These are phyloP conservation scores for Fraxinus xanthoxyloides DNA, from an alignment of 305 asterid genomes.

Conservation along the genomic window DNA sequence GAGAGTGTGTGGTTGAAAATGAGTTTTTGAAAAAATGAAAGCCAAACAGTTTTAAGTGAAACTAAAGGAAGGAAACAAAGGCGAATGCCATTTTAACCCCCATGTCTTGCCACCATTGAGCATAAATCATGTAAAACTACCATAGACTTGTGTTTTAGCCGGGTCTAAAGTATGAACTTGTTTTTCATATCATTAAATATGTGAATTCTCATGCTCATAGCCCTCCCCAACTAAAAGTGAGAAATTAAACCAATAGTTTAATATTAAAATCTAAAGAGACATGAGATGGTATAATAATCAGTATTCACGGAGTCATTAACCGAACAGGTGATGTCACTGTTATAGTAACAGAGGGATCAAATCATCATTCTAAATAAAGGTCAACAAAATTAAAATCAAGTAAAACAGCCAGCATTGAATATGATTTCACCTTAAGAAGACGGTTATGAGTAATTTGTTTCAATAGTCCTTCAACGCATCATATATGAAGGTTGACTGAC, in stretches of 20 bases:
- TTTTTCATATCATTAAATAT: constrained; percentile 4
- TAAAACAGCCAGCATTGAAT: neutral
- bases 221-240: constrained; percentile 6
- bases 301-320: neutral
- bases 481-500: neutral
- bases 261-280: neutral
- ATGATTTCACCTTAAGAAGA: neutral
- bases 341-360: neutral
- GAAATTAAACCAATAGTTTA: neutral
- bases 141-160: constrained; percentile 6
- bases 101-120: constrained; percentile 7
- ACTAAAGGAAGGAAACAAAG: neutral
- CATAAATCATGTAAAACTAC: neutral
- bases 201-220: neutral
- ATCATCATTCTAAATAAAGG: neutral
- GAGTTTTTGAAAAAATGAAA: too few relatives aligned
- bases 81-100: constrained; percentile 3
- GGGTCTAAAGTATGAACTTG: constrained; percentile 5
- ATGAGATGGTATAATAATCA: neutral
- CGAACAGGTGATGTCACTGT: neutral
- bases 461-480: neutral
- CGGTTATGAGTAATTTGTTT: neutral
- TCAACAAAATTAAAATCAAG: neutral
- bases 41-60: neutral
- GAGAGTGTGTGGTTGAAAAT: neutral